Conservation (phyloP, 345 rosid genomes). For the Populus euphratica region DNA sequence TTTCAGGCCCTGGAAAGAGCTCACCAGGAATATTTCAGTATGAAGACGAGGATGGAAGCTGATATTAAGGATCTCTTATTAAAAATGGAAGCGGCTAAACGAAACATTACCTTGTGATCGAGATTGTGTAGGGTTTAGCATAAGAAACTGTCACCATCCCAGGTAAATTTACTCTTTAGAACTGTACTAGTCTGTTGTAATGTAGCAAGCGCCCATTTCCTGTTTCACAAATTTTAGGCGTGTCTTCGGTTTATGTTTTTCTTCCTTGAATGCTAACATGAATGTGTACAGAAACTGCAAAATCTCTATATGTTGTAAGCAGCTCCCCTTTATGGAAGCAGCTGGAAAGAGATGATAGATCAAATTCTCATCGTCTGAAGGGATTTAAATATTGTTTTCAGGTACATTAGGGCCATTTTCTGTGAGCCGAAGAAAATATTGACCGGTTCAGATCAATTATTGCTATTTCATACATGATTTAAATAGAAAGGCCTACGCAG, state of each 20-base stretch:
- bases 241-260: conserved; percentile 8
- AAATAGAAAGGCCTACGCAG: not conserved
- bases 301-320: conserved; percentile 7
- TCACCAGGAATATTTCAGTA: conserved; percentile 58
- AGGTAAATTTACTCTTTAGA: conserved; percentile 8
- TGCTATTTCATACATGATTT: not conserved
- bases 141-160: conserved; percentile 4
- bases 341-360: conserved; percentile 5
- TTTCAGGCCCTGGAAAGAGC: conserved; percentile 73
- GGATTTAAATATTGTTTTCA: not conserved
- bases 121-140: not conserved
- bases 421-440: not conserved
- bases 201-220: conserved; percentile 9
- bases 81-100: conserved; percentile 85
- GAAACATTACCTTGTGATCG: conserved; percentile 54
- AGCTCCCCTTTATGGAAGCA: not conserved
- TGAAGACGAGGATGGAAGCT: conserved; percentile 90
- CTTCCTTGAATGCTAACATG: conserved; percentile 25
- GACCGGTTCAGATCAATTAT: no score
- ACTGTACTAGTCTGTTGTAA: conserved; percentile 5
- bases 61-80: conserved; percentile 74
- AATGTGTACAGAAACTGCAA: conserved; percentile 34
- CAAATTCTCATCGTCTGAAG: not conserved
- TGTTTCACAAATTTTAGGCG: conserved; percentile 20
- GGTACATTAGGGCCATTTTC: not conserved